Evolutionary conservation across 768 basidiomycete species (phyloP).

Genomic region (Fibroporia radiculosa): DNA sequence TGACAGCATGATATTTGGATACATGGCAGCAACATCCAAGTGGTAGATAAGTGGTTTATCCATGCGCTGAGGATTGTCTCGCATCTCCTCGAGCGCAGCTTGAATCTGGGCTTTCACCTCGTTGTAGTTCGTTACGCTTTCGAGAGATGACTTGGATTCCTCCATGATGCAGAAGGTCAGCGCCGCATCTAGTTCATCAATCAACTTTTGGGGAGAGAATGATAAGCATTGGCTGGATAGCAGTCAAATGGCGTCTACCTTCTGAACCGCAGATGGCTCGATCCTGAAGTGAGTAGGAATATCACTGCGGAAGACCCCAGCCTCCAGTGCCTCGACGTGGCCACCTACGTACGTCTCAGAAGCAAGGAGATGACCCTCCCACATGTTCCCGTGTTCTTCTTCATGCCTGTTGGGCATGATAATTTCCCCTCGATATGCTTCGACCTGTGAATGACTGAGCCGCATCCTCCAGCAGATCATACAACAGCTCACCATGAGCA

Average conservation of each 20-base stretch:
- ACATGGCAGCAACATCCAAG: slow-evolving; percentile 98
- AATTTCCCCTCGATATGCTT: slow-evolving; percentile 85
- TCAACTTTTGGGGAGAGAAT: slow-evolving; percentile 47
- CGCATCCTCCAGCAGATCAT: no score
- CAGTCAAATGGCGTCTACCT: slow-evolving; percentile 37
- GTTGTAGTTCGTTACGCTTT: slow-evolving; percentile 90
- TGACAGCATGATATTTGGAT: slow-evolving; percentile 99
- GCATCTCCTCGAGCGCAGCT: slow-evolving; percentile 75
- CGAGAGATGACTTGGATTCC: slow-evolving; percentile 73
- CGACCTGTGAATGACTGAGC: slow-evolving; percentile 85
- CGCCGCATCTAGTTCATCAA: slow-evolving; percentile 90
- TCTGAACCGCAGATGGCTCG: slow-evolving; percentile 76
- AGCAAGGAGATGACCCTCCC: slow-evolving; percentile 92
- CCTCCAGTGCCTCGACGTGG: slow-evolving; percentile 97
- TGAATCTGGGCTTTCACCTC: slow-evolving; percentile 80
- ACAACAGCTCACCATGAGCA: slow-evolving; percentile 71
- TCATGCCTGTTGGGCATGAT: slow-evolving; percentile 99
- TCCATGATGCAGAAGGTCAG: slow-evolving; percentile 82
- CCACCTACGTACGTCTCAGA: slow-evolving; percentile 99
- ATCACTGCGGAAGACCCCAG: slow-evolving; percentile 96
- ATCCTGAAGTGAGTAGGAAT: slow-evolving; percentile 95
- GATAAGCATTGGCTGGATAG: neutral
- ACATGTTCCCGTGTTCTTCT: slow-evolving; percentile 86
- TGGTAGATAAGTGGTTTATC: slow-evolving; percentile 98
- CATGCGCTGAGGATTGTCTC: slow-evolving; percentile 80